Evolutionary conservation across 805 yeast genomes (phyloP), one percentile per base, ranked within the genome.

Genomic region (Candida ponderosae): DNA sequence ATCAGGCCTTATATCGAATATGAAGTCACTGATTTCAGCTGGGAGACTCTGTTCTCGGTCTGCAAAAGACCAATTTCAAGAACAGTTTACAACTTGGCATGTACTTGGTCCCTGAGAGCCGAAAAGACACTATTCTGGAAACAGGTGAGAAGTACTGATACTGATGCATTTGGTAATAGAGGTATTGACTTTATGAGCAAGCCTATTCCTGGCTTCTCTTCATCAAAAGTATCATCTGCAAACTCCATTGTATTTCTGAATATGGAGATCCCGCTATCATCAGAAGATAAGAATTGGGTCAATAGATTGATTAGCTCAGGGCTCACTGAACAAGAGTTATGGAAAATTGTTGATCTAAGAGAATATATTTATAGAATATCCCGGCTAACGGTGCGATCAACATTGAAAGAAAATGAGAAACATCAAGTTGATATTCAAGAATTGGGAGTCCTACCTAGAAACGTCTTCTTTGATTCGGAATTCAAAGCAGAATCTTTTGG

Each of bases 121-220:
- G 70, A 68, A 8, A 75, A 76, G 31, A 75, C 95, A 0, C 58
- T 80, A n/a, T 89, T 90, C 50, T 89, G 97, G 97, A 74, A 79
- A 43, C 73, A 66, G 43, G 58, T 64, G 0, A 64, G 63, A 9
- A 52, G 47, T 23, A 46, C 53, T 4, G 47, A 57, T 20, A 48
- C 55, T 4, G 73, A 70, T 50, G 59, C 68, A 1, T 70, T 71
- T 54, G 78, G 77, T 4, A 68, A 65, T 39, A 59, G 46, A 30
- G 68, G 63, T 1, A 29, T 62, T 9, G 46, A 60, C 5, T 65
- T 65, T 35, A 32, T 58, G 42, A 41, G 45, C 13, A 54, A 51
- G 35, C 61, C 48, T 17, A 37, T 31, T 18, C 21, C 40, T 15
- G 37, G 34, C 21, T 43, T 42, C 1, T 38, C 45, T 15, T 30